Evolutionary conservation across 305 asterid genomes (phyloP).

Genomic region (Fraxinus sp.): DNA sequence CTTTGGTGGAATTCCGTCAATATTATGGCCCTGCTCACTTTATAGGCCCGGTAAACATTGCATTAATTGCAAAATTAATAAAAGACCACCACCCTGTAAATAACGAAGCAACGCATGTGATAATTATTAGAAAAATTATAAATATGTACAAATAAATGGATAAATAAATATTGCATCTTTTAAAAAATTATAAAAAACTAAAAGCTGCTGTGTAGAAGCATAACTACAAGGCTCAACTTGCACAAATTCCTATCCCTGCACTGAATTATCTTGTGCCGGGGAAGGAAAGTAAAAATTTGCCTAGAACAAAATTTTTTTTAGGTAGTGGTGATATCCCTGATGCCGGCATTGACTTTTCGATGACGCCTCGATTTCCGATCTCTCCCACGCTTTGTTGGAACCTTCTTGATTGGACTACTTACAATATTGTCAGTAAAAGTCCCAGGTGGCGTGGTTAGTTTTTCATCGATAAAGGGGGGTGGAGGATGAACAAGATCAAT

Average conservation of each 20-base stretch:
- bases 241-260: conserved; percentile 41
- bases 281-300: conserved; percentile 39
- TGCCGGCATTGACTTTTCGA: conserved; percentile 55
- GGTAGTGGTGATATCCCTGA: conserved; percentile 35
- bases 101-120: not conserved
- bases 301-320: conserved; percentile 37
- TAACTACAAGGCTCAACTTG: conserved; percentile 40
- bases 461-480: conserved; percentile 33
- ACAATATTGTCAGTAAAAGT: conserved; percentile 20
- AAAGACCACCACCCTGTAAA: not conserved
- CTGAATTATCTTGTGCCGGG: conserved; percentile 33
- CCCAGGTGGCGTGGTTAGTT: conserved; percentile 10
- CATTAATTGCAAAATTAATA: not conserved
- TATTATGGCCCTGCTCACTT: too few relatives aligned
- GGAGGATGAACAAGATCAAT: conserved; percentile 39
- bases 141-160: conserved; percentile 1
- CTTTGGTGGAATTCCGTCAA: too few relatives aligned
- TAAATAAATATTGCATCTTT: not conserved
- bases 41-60: not conserved
- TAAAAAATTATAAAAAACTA: conserved; percentile 22
- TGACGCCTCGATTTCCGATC: conserved; percentile 65
- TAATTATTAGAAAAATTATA: not conserved
- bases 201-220: conserved; percentile 23
- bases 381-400: conserved; percentile 46
- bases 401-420: conserved; percentile 30